Base-by-base conservation (phyloP, 345 rosid genomes). In the Dipteronia dyeriana region DNA sequence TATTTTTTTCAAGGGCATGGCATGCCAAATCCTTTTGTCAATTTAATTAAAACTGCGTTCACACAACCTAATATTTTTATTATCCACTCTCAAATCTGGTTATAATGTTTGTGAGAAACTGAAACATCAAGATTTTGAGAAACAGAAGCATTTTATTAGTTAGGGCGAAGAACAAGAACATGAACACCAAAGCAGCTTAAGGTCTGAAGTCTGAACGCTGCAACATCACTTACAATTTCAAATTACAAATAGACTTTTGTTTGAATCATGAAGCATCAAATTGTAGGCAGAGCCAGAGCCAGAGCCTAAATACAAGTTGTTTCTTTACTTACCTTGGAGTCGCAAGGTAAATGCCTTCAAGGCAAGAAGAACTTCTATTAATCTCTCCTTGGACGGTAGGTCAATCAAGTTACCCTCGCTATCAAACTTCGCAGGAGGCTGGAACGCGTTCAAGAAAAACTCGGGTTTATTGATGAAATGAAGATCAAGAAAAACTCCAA, bases 391-490 rank as follows among this genome's bases (percentile, higher is more conserved):
- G n/a, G 86, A 51, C 26, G 39, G 81, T 7, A 79, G 83, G 76
- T 93, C 97, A 22, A 89, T 78, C 80, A 95, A 66, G 84, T 92
- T 86, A 49, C 99, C 95, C 45, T 91, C 82, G 0, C 78, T 70
- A 16, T 95, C 97, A 47, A 95, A 95, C 76, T 92, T 95, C 13
- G 91, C 85, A 26, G 97, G 99, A 56, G 92, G 90, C 51, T 89
- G 86, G 76, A 84, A 90, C 3, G 97, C 97, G 26, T 87, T 86
- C 80, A 95, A 41, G 81, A 82, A 88, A 81, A 91, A 91, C 87
- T 90, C 95, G 0, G 97, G 99, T 53, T 89, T 91, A 85, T 95
- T 95, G 82, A 95, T 87, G 89, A 93, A 93, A 82, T 95, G 99
- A 77, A 93, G 94, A 74, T 92, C 91, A 1, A 93, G 86, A 78